Base-by-base conservation (phyloP, 805 yeast genomes). In the Ogataea corticis region DNA sequence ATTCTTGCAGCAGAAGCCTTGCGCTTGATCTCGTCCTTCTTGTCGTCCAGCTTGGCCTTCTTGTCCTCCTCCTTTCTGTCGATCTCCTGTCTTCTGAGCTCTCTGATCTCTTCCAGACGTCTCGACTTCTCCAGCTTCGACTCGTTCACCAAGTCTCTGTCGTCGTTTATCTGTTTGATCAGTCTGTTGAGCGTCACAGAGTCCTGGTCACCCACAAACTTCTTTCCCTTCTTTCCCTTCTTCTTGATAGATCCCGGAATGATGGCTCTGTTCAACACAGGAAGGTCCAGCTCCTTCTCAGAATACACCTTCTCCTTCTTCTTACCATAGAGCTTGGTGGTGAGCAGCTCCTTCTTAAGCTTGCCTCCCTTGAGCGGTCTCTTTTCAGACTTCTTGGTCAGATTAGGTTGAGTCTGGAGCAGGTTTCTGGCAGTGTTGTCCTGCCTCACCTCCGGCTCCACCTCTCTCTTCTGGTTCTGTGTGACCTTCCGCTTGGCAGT, bases 71-170 rank as follows among this genome's bases (percentile, higher is more conserved):
- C 97, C 61, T 84, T 85, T 62, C 85, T 73, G 63, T 92, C 97
- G 52, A 92, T 79, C 65, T 94, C 98, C 67, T 83, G 76, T 59
- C 88, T 80, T 70, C 86, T 88, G 53, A 89, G 71, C 35, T 89
- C 96, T 60, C 99, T 77, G 48, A 92, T 79, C 56, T 87, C 96
- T 66, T 92, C 97, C 38, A 94, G 73, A 66, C 96, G 83, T 61
- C 87, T 80, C 0, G 96, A 83, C 61, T 87, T 88, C 62, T 92
- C 99, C 45, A 94, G 72, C 67, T 90, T 94, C 55, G 96, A 85
- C 59, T 91, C 96, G 56, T 85, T 83, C 7, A 80, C 77, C 34
- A 79, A 76, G 50, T 92, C 97, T 52, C 82, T 75, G 49, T 83
- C 79, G 61, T 90, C 96, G 57, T 89, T 90, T 44, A 94, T 89